phyloP scores from a whole-genome alignment of 768 basidiomycete species.

The Sutorius australiensis region DNA sequence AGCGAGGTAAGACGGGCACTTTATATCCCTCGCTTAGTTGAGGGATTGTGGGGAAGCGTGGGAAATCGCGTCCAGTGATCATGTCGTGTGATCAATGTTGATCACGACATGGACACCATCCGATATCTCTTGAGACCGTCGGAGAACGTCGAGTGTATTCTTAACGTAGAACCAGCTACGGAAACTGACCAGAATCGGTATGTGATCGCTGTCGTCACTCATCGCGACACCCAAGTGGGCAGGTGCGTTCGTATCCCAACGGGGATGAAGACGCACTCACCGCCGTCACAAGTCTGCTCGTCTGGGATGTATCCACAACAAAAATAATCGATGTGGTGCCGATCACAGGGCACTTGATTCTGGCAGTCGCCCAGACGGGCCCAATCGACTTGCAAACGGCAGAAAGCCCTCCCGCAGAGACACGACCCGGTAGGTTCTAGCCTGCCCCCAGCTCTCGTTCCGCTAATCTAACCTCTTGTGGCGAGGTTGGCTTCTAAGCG shows the following conservation, averaged over 20 bases:
- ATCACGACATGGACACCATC: slow-evolving; percentile 11
- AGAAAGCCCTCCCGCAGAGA: slow-evolving; percentile 31
- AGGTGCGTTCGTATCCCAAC: slow-evolving; percentile 44
- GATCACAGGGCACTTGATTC: slow-evolving; percentile 50
- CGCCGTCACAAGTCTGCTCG: slow-evolving; percentile 14
- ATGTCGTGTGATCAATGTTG: slow-evolving; percentile 8
- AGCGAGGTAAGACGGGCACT: background rate
- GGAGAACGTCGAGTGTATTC: slow-evolving; percentile 42
- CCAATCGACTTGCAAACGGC: slow-evolving; percentile 33
- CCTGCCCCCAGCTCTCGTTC: background rate
- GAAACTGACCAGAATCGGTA: background rate
- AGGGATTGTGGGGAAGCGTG: slow-evolving; percentile 25
- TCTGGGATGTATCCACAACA: slow-evolving; percentile 6
- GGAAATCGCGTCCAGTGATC: slow-evolving; percentile 15
- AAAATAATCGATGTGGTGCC: slow-evolving; percentile 35
- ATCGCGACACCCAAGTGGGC: slow-evolving; percentile 51
- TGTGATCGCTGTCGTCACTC: slow-evolving; percentile 47
- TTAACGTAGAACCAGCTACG: slow-evolving; percentile 36
- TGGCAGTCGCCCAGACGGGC: slow-evolving; percentile 55
- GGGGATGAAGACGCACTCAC: slow-evolving; percentile 1
- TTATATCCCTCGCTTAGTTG: slow-evolving; percentile 20
- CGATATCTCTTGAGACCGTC: slow-evolving; percentile 35
- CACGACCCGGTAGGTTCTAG: slow-evolving; percentile 36
- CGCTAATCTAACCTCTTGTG: background rate
- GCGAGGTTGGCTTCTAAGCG: slow-evolving; percentile 52